Base-by-base conservation (phyloP, 805 yeast species). In the Metschnikowia reukaufii region DNA sequence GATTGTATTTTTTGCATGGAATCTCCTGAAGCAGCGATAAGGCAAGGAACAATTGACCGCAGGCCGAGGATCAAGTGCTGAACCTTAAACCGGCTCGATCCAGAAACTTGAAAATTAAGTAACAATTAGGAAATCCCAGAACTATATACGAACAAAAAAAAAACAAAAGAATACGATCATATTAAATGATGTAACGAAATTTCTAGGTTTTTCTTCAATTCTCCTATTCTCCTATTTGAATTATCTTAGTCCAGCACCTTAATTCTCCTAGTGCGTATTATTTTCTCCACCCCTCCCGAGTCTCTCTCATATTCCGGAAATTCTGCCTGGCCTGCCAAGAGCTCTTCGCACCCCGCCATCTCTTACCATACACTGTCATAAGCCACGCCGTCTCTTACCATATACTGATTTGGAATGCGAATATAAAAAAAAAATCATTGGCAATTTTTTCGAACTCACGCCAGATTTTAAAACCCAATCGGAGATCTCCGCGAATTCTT, bases 311-410 rank as follows among this genome's bases (percentile, higher is more conserved):
- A 9, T 9, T 9, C 29, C 29, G 29, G 12, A 25, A 25, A 25
- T 25, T 25, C 5, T 25, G 29, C 29, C 29, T 9, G 12, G 29
- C 12, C 8, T 25, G 5, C n/a, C n/a, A 4, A 16, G 18, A 6
- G 23, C 23, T 5, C 16, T 16, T n/a, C 20, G 33, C 25, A 37
- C 25, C 27, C 40, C 32, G 33, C 40, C 40, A 2, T 37, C 40
- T 37, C 40, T 18, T 37, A 25, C 30, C 39, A 12, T 36, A 21
- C 30, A 21, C 17, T 36, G 39, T 9, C 29, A 12, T 21, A 2
- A 13, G 5, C 17, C 17, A 36, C 47, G 43, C 43, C 36, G 19
- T 31, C 44, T 19, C 48, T 17, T 42, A 38, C 43, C 48, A 38
- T 44, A 44, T 39, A 38, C 42, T 44, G 48, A 15, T 19, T 7